A percentile compares a stretch with the other conserved stretches of the same genome.
Conservation (phyloP, 1,284 basidiomycete genomes). For the Meripilus lineatus region DNA sequence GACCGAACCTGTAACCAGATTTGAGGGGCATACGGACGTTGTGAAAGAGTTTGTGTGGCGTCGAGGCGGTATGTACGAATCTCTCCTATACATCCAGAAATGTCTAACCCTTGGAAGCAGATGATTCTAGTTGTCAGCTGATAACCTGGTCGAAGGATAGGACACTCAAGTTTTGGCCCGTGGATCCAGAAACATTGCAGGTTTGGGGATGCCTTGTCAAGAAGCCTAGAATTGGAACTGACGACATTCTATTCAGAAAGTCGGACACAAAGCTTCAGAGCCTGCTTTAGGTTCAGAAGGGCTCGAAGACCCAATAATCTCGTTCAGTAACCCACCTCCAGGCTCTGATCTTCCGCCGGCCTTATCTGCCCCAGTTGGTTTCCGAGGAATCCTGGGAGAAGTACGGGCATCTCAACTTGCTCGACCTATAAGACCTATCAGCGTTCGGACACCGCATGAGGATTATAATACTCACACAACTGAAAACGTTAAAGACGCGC, state of each 20-base stretch:
- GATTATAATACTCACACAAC: too few species aligned
- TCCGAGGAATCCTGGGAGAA: constrained; percentile 62
- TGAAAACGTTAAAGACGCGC: too few species aligned
- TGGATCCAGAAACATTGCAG: constrained; percentile 69
- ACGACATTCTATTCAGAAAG: constrained; percentile 16
- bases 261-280: too few species aligned
- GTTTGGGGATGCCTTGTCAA: constrained; percentile 25
- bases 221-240: not conserved
- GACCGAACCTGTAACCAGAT: constrained; percentile 62
- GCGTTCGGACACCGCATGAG: too few species aligned
- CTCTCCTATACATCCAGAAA: constrained; percentile 26
- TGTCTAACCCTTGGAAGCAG: constrained; percentile 23
- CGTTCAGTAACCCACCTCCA: constrained; percentile 29
- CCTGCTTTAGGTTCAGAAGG: not conserved
- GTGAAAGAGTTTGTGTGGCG: constrained; percentile 99
- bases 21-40: constrained; percentile 88
- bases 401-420: constrained; percentile 47
- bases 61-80: constrained; percentile 47
- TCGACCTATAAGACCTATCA: too few species aligned
- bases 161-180: constrained; percentile 89
- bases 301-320: constrained; percentile 15
- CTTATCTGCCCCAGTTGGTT: constrained; percentile 64
- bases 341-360: constrained; percentile 28
- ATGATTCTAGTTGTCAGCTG: constrained; percentile 80
- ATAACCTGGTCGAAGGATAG: constrained; percentile 98